A percentile compares a stretch with the other conserved stretches of the same genome.
These are phyloP conservation scores for Backusella psychrophila DNA, from an alignment of 192 early-diverging fungal species.

Conservation along the genomic window DNA sequence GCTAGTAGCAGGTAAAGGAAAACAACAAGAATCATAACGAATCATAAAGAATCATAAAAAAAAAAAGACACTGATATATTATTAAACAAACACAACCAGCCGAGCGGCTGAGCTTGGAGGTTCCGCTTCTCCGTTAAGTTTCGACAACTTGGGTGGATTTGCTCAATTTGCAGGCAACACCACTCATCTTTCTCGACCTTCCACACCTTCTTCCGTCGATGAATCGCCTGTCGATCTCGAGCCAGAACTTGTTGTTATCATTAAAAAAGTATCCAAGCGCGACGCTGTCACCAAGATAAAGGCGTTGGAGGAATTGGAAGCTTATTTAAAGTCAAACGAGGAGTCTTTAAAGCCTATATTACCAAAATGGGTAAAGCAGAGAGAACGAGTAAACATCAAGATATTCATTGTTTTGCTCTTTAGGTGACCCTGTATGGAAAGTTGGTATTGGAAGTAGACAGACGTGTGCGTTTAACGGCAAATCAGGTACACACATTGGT, in stretches of 20 bases:
- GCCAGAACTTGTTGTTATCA: conserved; percentile 63
- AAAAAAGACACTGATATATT: conserved; percentile 19
- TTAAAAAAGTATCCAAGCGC: conserved; percentile 85
- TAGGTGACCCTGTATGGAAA: conserved; percentile 67
- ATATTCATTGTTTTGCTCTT: conserved; percentile 21
- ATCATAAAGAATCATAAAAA: not conserved
- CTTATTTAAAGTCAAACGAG: conserved; percentile 54
- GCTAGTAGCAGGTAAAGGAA: conserved; percentile 77
- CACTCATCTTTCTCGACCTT: conserved; percentile 27
- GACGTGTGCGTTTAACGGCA: conserved; percentile 74
- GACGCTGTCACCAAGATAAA: conserved; percentile 86
- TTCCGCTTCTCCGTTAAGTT: conserved; percentile 35
- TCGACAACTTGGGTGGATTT: conserved; percentile 61
- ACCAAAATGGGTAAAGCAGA: conserved; percentile 44
- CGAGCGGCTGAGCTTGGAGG: conserved; percentile 61
- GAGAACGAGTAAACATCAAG: conserved; percentile 27
- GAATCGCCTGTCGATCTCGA: conserved; percentile 37
- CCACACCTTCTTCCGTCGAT: conserved; percentile 34
- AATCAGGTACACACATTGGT: conserved; percentile 67
- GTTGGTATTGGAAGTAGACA: conserved; percentile 74
- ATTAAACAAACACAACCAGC: conserved; percentile 22
- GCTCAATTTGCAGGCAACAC: conserved; percentile 59
- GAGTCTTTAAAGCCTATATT: conserved; percentile 24
- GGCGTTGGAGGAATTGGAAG: conserved; percentile 79
- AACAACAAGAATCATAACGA: not conserved